These are phyloP conservation scores for Solanum tarapatanum DNA, from an alignment of 257 asterid genomes.

Conservation along the genomic window DNA sequence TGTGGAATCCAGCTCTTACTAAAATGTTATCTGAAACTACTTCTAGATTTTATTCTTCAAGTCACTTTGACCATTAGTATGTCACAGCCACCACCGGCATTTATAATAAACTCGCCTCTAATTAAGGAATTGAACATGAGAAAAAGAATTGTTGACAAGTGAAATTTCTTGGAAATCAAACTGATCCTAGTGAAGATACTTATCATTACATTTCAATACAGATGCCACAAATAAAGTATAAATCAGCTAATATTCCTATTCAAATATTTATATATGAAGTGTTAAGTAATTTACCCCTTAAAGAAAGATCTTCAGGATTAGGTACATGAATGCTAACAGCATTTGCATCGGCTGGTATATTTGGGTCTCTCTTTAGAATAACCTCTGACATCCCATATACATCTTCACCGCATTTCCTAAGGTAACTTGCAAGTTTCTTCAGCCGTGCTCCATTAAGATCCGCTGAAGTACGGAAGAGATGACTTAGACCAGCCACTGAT, in stretches of 20 bases:
- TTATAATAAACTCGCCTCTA: background rate
- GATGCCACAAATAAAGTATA: background rate
- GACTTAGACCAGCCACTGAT: constrained; percentile 73
- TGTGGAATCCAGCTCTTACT: background rate
- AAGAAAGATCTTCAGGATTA: constrained; percentile 39
- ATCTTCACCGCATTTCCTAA: constrained; percentile 45
- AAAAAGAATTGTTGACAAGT: background rate
- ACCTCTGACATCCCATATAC: constrained; percentile 62
- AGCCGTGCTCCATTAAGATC: constrained; percentile 59
- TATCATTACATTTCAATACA: background rate
- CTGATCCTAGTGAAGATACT: background rate
- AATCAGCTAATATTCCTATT: background rate
- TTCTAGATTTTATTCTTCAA: background rate
- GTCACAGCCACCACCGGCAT: background rate
- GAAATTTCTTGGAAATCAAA: background rate
- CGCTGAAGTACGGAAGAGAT: constrained; percentile 53
- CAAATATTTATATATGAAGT: background rate
- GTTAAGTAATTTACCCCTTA: constrained; percentile 37
- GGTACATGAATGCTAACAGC: constrained; percentile 78
- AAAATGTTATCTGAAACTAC: background rate
- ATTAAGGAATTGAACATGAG: background rate
- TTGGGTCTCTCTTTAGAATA: constrained; percentile 56
- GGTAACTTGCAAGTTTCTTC: constrained; percentile 66
- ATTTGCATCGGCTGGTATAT: constrained; percentile 63
- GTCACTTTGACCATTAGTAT: background rate